phyloP scores from a whole-genome alignment of 352 stramenopile species.

The Phytopythium sindhum region DNA sequence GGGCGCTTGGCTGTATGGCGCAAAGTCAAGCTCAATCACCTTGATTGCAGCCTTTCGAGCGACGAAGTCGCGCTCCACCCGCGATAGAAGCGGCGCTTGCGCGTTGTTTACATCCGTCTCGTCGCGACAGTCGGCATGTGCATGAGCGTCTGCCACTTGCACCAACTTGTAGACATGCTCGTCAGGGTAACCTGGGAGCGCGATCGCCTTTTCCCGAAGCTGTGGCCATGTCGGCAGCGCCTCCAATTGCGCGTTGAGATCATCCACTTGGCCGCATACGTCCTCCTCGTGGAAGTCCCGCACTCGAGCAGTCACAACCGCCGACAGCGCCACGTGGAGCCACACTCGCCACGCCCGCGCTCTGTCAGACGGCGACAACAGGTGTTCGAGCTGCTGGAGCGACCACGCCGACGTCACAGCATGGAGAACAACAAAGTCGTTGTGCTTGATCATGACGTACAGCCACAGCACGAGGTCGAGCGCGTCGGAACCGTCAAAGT shows the following conservation, averaged over 20 bases:
- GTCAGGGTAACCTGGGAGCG: constrained; percentile 32
- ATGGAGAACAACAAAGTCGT: constrained; percentile 38
- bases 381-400: constrained; percentile 33
- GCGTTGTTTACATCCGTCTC: not conserved
- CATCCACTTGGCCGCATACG: constrained; percentile 12
- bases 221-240: constrained; percentile 35
- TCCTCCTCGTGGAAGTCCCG: constrained; percentile 27
- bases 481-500: constrained; percentile 20
- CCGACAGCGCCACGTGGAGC: constrained; percentile 31
- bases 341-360: constrained; percentile 29
- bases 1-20: constrained; percentile 1
- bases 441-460: constrained; percentile 32
- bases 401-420: constrained; percentile 35
- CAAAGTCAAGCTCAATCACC: constrained; percentile 25
- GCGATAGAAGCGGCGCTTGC: constrained; percentile 23
- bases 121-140: not conserved
- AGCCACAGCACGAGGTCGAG: constrained; percentile 36
- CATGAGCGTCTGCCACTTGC: constrained; percentile 42
- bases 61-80: constrained; percentile 35
- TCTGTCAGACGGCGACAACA: constrained; percentile 23
- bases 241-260: constrained; percentile 6
- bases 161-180: constrained; percentile 72
- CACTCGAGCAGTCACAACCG: constrained; percentile 19
- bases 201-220: constrained; percentile 30
- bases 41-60: constrained; percentile 32